Conservation (phyloP, 140 eudicot genomes). For the Artemisia princeps region DNA sequence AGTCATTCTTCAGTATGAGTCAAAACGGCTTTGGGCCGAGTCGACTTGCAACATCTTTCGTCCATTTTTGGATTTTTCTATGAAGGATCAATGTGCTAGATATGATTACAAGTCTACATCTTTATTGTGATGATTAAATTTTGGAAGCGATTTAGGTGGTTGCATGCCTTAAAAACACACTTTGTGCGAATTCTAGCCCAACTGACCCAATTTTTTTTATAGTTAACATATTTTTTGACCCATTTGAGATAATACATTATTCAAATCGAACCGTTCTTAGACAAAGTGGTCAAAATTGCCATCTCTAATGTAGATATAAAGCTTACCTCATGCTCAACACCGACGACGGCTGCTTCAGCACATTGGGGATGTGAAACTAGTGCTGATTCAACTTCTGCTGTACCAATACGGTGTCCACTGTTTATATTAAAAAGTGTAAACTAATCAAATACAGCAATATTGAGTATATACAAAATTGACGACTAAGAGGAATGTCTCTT, state of each 20-base stretch:
- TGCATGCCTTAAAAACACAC: not conserved
- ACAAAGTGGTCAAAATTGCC: not conserved
- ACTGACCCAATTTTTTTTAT: not conserved
- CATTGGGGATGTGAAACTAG: constrained; percentile 98
- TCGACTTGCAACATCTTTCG: no score
- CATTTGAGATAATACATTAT: constrained; percentile 8
- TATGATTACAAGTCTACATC: not conserved
- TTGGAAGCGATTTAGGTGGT: not conserved
- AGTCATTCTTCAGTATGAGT: no score
- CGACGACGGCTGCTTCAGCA: constrained; percentile 99
- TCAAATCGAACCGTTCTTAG: not conserved
- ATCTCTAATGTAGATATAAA: constrained; percentile 5
- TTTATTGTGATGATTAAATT: not conserved
- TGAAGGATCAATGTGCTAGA: not conserved
- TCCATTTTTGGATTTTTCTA: no score
- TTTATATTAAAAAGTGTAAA: constrained; percentile 15
- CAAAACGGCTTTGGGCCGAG: no score
- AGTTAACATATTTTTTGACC: not conserved
- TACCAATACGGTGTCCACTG: constrained; percentile 99
- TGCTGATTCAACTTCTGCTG: constrained; percentile 99
- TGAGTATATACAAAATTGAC: constrained; percentile 1
- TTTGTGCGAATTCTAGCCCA: not conserved
- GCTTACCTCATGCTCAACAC: constrained; percentile 93
- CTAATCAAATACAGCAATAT: constrained; percentile 4
- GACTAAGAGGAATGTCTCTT: constrained; percentile 2